Percentiles rank a stretch among this genome's conserved stretches.
Evolutionary conservation across 345 rosid genomes (phyloP).

Genomic region (Eucalyptus tenuipes): DNA sequence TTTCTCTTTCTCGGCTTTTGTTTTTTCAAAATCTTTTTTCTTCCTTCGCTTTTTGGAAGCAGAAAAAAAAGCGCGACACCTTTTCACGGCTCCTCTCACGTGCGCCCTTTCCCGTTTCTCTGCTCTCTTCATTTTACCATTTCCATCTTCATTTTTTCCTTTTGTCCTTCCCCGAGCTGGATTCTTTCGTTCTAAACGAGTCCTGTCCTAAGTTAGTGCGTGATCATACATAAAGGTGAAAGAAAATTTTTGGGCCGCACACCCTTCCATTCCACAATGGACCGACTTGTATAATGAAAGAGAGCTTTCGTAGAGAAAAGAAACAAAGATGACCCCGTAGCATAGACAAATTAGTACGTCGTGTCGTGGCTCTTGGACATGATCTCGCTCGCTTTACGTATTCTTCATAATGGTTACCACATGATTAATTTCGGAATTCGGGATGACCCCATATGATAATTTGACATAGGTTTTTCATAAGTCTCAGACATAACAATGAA

Average conservation of each 20-base stretch:
- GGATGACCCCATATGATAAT: neutral
- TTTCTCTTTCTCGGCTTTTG: neutral
- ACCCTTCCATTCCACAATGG: neutral
- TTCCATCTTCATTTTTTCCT: neutral
- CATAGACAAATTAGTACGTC: neutral
- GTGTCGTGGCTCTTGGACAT: neutral
- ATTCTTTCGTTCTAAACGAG: neutral
- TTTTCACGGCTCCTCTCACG: constrained; percentile 26
- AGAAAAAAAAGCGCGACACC: constrained; percentile 9
- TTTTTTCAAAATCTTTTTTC: neutral
- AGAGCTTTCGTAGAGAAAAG: neutral
- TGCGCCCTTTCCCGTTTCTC: neutral
- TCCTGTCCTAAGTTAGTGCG: neutral
- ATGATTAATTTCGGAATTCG: neutral
- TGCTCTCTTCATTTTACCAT: neutral
- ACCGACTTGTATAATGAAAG: neutral
- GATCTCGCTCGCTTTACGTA: too few species aligned
- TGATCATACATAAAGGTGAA: neutral
- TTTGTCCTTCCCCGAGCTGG: neutral
- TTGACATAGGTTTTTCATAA: neutral
- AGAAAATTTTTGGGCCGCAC: neutral
- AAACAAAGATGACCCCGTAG: neutral
- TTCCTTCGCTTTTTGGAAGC: constrained; percentile 1
- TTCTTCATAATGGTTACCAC: neutral
- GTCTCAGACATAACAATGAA: neutral